A percentile compares a stretch with the other conserved stretches of the same genome.
Conservation (phyloP, 371 early-diverging fungal species). For the Mucor plumbeus region DNA sequence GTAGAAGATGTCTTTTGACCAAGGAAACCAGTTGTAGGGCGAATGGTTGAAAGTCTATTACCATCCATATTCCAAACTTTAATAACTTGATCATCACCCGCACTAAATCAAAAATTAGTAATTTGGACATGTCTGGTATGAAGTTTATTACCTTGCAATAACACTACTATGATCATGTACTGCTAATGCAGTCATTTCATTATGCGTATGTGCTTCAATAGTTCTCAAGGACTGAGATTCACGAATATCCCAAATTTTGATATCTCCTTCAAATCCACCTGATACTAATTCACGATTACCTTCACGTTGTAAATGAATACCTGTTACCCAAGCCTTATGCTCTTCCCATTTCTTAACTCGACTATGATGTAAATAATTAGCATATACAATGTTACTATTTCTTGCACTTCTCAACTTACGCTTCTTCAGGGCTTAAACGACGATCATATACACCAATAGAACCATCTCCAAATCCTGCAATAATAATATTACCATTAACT, state of each 20-base stretch:
- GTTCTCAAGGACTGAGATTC: conserved; percentile 53
- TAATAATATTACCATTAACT: conserved; percentile 66
- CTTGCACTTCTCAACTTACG: conserved; percentile 36
- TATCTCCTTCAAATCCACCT: conserved; percentile 70
- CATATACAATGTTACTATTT: neutral
- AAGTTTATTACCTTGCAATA: conserved; percentile 61
- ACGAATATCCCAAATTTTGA: conserved; percentile 88
- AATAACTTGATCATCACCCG: conserved; percentile 66
- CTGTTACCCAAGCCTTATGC: conserved; percentile 68
- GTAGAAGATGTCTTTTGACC: conserved; percentile 56
- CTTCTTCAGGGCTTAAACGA: conserved; percentile 58
- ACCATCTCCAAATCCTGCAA: conserved; percentile 87
- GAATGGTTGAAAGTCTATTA: conserved; percentile 55
- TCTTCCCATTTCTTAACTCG: conserved; percentile 70
- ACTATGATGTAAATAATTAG: conserved; percentile 28
- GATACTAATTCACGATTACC: conserved; percentile 65
- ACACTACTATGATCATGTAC: conserved; percentile 76
- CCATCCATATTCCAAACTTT: conserved; percentile 71
- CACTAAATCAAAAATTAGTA: conserved; percentile 40
- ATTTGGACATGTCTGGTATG: too few relatives aligned
- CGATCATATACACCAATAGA: conserved; percentile 80
- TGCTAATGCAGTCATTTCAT: conserved; percentile 69
- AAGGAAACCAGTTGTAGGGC: conserved; percentile 65
- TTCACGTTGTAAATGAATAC: conserved; percentile 69
- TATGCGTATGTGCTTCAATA: conserved; percentile 53